phyloP scores from a whole-genome alignment of 2,329 filamentous ascomycete genomes.

The Penicillium verrucosum region DNA sequence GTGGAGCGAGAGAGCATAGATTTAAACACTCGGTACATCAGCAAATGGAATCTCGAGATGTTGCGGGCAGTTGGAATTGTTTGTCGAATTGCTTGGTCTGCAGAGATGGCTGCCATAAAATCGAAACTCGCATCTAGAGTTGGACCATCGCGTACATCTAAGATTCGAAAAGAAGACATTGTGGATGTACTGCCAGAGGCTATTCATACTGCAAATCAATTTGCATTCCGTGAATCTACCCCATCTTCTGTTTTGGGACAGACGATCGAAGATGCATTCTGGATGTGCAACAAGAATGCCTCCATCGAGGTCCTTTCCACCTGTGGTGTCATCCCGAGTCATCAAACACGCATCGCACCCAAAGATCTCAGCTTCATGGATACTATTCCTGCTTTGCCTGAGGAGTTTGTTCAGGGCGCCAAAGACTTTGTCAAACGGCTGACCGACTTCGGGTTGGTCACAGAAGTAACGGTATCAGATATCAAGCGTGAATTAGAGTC shows the following conservation, averaged over 20 bases:
- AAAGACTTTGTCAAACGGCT: slow-evolving; percentile 75
- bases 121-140: slow-evolving; percentile 51
- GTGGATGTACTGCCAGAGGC: slow-evolving; percentile 71
- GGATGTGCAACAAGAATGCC: slow-evolving; percentile 80
- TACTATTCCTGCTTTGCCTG: slow-evolving; percentile 80
- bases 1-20: slow-evolving; percentile 97
- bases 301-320: slow-evolving; percentile 87
- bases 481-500: slow-evolving; percentile 78
- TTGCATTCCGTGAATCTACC: slow-evolving; percentile 84
- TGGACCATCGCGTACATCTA: slow-evolving; percentile 37
- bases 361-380: slow-evolving; percentile 76
- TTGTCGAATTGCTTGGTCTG: slow-evolving; percentile 78
- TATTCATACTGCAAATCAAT: slow-evolving; percentile 79
- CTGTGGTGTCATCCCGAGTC: slow-evolving; percentile 78
- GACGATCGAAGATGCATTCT: slow-evolving; percentile 91
- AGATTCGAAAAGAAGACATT: slow-evolving; percentile 63
- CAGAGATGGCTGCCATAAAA: slow-evolving; percentile 78
- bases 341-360: slow-evolving; percentile 72
- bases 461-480: slow-evolving; percentile 80
- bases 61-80: slow-evolving; percentile 86
- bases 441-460: slow-evolving; percentile 80
- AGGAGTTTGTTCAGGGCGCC: slow-evolving; percentile 65
- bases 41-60: slow-evolving; percentile 94
- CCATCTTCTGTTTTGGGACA: slow-evolving; percentile 79
- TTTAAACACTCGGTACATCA: slow-evolving; percentile 89